Percentiles rank a stretch among this genome's conserved stretches.
phyloP scores from a whole-genome alignment of 768 basidiomycete genomes.

The Leccinellum rugosiceps region DNA sequence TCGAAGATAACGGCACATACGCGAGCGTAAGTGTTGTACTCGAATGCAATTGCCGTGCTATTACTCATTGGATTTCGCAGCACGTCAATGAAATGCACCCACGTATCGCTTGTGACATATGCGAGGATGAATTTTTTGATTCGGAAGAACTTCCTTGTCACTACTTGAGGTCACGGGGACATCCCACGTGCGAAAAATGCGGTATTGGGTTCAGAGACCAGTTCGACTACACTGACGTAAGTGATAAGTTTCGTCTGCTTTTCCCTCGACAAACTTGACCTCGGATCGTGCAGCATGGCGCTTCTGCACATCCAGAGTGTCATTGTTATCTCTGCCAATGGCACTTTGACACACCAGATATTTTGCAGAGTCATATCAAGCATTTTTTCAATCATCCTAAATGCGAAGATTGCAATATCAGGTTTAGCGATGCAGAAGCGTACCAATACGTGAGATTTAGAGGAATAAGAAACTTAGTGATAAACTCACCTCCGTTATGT shows the following conservation, averaged over 20 bases:
- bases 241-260: slow-evolving; percentile 3
- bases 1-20: slow-evolving; percentile 31
- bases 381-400: slow-evolving; percentile 44
- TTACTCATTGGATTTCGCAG: slow-evolving; percentile 24
- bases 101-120: slow-evolving; percentile 33
- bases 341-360: slow-evolving; percentile 37
- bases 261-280: slow-evolving; percentile 7
- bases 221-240: slow-evolving; percentile 26
- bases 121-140: slow-evolving; percentile 23
- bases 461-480: not conserved
- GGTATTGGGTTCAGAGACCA: slow-evolving; percentile 26
- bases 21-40: slow-evolving; percentile 25
- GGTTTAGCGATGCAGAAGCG: slow-evolving; percentile 38
- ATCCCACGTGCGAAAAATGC: slow-evolving; percentile 29
- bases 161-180: slow-evolving; percentile 25
- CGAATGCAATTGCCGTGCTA: not conserved
- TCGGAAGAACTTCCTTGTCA: slow-evolving; percentile 22
- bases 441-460: slow-evolving; percentile 34
- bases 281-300: slow-evolving; percentile 27
- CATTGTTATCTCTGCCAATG: slow-evolving; percentile 37
- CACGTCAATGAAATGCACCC: slow-evolving; percentile 39
- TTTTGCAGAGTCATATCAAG: slow-evolving; percentile 39
- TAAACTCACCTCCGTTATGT: not conserved
- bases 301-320: slow-evolving; percentile 29
- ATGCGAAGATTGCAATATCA: slow-evolving; percentile 40